Evolutionary conservation across 441 rosid species (phyloP).

Genomic region (Bocquillonia castaneifolia): DNA sequence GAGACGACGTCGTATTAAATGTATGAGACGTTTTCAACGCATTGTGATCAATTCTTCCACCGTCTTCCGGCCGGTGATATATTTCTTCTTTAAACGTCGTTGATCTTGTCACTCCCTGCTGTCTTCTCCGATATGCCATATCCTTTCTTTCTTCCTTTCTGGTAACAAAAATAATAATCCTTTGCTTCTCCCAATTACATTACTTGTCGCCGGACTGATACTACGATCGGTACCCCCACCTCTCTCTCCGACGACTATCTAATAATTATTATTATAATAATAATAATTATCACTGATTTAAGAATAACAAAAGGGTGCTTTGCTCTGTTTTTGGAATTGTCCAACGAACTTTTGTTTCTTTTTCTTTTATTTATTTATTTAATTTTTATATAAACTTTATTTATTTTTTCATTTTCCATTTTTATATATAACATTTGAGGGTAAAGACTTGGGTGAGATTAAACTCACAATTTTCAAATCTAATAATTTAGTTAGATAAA

Average conservation of each 20-base stretch:
- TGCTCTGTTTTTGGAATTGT: slow-evolving; percentile 18
- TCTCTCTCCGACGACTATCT: too few relatives aligned
- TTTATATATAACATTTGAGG: too few relatives aligned
- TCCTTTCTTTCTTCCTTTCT: background rate
- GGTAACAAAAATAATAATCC: too few relatives aligned
- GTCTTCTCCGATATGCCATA: slow-evolving; percentile 93
- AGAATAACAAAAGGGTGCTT: background rate
- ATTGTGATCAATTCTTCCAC: background rate
- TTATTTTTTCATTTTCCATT: too few relatives aligned
- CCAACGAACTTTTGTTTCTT: slow-evolving; percentile 25
- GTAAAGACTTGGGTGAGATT: too few relatives aligned
- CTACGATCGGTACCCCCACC: background rate
- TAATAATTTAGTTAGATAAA: too few relatives aligned
- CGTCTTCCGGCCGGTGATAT: slow-evolving; percentile 32
- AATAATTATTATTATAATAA: too few relatives aligned
- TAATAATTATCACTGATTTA: too few relatives aligned
- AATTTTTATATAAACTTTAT: background rate
- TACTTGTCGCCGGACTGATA: too few relatives aligned
- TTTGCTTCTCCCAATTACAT: too few relatives aligned
- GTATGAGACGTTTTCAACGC: slow-evolving; percentile 36
- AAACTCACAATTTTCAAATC: too few relatives aligned
- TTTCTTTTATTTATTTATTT: background rate
- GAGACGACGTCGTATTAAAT: slow-evolving; percentile 45
- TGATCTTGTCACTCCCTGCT: slow-evolving; percentile 68
- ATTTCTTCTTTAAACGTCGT: slow-evolving; percentile 79